These are phyloP conservation scores for Solanum hybrid DNA, from an alignment of 305 asterid genomes.

Conservation along the genomic window DNA sequence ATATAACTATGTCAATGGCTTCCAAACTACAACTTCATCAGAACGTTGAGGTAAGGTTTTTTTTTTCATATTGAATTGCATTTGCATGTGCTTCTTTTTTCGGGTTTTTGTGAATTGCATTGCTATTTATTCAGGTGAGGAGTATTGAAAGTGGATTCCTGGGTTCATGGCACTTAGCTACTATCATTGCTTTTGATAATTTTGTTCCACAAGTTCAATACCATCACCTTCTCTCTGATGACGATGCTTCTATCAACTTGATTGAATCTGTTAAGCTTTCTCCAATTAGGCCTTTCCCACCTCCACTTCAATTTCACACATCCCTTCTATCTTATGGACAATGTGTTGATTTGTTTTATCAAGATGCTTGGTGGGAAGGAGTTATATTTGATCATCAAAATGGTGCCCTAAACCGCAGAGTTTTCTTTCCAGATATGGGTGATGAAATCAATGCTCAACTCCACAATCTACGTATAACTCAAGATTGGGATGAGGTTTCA, in stretches of 20 bases:
- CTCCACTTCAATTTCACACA: slow-evolving; percentile 16
- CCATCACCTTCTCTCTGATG: slow-evolving; percentile 49
- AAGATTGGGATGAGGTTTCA: slow-evolving; percentile 71
- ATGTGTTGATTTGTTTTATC: slow-evolving; percentile 50
- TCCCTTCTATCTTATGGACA: slow-evolving; percentile 48
- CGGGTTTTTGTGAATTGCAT: not conserved
- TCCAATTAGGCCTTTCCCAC: slow-evolving; percentile 68
- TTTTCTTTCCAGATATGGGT: slow-evolving; percentile 87
- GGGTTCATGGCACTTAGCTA: slow-evolving; percentile 85
- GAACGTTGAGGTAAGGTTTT: slow-evolving; percentile 40
- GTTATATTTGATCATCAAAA: slow-evolving; percentile 64
- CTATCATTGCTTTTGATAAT: slow-evolving; percentile 18
- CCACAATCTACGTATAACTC: slow-evolving; percentile 40
- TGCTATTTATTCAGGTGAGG: slow-evolving; percentile 50
- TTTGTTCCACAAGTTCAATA: slow-evolving; percentile 37
- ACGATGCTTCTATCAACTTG: slow-evolving; percentile 25
- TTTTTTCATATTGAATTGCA: not conserved
- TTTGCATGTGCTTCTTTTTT: slow-evolving; percentile 27
- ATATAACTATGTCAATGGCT: slow-evolving; percentile 4
- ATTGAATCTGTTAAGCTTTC: slow-evolving; percentile 41
- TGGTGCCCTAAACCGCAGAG: slow-evolving; percentile 35
- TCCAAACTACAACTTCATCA: slow-evolving; percentile 24
- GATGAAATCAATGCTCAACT: slow-evolving; percentile 50
- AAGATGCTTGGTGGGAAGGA: slow-evolving; percentile 98
- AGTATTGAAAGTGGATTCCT: slow-evolving; percentile 61